A percentile compares a stretch with the other conserved stretches of the same genome.
Evolutionary conservation across 2,329 filamentous ascomycete species (phyloP).

Genomic region (Penicillium expansum): DNA sequence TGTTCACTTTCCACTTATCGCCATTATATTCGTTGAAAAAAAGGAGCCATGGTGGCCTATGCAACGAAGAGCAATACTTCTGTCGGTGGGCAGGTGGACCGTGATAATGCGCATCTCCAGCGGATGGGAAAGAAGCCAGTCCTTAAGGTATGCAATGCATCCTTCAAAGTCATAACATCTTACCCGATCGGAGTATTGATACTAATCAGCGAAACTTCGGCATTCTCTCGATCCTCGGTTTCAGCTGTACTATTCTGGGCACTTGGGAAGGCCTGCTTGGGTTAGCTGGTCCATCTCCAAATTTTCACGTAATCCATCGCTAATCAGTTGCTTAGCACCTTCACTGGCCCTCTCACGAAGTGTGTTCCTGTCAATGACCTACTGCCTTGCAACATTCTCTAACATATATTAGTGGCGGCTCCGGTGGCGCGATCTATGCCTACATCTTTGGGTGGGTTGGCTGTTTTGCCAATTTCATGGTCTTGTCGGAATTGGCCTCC

Average conservation of each 20-base stretch:
- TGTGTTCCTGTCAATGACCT: conserved; percentile 2
- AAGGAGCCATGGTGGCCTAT: background rate
- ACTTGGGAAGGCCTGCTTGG: conserved; percentile 41
- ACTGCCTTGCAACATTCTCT: background rate
- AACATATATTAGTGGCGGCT: conserved; percentile 23
- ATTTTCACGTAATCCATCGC: background rate
- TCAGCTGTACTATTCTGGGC: conserved; percentile 39
- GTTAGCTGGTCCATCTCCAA: conserved; percentile 19
- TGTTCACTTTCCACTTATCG: background rate
- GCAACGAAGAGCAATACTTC: background rate
- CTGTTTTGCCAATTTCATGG: conserved; percentile 17
- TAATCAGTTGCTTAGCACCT: background rate
- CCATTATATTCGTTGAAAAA: background rate
- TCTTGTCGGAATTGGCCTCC: conserved; percentile 30
- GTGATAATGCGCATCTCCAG: conserved; percentile 5
- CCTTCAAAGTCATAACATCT: background rate
- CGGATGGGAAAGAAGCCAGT: conserved; percentile 9
- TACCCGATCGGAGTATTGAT: background rate
- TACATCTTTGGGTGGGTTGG: conserved; percentile 32
- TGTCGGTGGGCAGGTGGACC: background rate
- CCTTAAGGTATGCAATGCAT: background rate
- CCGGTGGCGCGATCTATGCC: conserved; percentile 28
- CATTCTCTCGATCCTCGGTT: conserved; percentile 40
- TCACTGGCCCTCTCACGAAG: conserved; percentile 10
- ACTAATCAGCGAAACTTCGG: conserved; percentile 38